A percentile compares a stretch with the other conserved stretches of the same genome.
phyloP scores from a whole-genome alignment of 352 stramenopile species.

The Phytophthora lateralis region DNA sequence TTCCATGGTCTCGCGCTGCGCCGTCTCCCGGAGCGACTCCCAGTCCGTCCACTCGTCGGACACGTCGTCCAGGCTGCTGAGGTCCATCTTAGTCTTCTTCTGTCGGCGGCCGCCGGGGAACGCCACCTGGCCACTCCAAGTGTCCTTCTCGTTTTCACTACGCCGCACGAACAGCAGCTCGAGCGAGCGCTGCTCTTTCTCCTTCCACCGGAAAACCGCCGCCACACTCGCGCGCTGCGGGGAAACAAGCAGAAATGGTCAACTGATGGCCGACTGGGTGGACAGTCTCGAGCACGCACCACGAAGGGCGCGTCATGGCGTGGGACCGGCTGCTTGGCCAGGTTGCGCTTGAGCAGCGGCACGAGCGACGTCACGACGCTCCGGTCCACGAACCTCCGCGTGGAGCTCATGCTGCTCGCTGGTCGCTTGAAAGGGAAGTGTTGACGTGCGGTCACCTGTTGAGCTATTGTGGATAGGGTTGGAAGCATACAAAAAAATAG shows the following conservation, averaged over 20 bases:
- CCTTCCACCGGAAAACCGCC: conserved; percentile 81
- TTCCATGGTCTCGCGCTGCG: conserved; percentile 78
- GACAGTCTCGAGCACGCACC: conserved; percentile 31
- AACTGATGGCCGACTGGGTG: background rate
- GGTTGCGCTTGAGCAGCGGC: conserved; percentile 60
- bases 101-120: conserved; percentile 78
- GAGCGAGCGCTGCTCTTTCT: conserved; percentile 62
- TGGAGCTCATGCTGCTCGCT: conserved; percentile 21
- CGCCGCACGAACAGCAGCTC: conserved; percentile 82
- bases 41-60: conserved; percentile 51
- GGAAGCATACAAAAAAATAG: conserved; percentile 10
- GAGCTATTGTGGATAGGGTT: conserved; percentile 13
- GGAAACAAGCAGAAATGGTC: background rate
- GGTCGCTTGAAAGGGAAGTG: conserved; percentile 8
- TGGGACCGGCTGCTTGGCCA: conserved; percentile 42
- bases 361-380: conserved; percentile 51
- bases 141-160: conserved; percentile 73
- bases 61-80: conserved; percentile 27
- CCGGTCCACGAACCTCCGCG: conserved; percentile 45
- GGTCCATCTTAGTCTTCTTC: conserved; percentile 54
- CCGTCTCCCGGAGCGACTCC: conserved; percentile 75
- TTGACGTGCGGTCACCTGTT: conserved; percentile 10
- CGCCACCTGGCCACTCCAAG: conserved; percentile 84
- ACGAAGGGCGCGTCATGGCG: conserved; percentile 37
- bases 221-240: conserved; percentile 73